Evolutionary conservation across 2,329 filamentous ascomycete species (phyloP).

Genomic region (Fusarium veterinarium): DNA sequence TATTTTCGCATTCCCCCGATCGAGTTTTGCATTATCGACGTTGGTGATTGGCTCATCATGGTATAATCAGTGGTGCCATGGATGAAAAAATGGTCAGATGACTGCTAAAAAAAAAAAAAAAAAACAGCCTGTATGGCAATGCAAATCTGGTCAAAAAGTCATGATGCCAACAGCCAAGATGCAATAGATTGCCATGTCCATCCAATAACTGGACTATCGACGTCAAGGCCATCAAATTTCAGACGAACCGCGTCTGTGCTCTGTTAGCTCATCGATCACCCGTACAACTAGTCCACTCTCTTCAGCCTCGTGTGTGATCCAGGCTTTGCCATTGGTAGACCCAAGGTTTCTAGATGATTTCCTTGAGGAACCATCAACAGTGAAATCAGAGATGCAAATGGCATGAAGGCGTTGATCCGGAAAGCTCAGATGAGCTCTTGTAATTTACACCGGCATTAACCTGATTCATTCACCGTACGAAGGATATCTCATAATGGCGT

Average conservation of each 20-base stretch:
- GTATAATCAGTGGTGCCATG: conserved; percentile 2
- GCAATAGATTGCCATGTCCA: not conserved
- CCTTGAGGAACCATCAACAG: not conserved
- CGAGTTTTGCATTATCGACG: not conserved
- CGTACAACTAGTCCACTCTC: conserved; percentile 11
- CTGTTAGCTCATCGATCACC: conserved; percentile 24
- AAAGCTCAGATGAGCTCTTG: not conserved
- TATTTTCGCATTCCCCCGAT: conserved; percentile 13
- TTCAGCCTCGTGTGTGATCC: conserved; percentile 26
- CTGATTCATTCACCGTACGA: not conserved
- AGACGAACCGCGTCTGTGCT: conserved; percentile 28
- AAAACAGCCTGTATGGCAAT: not conserved
- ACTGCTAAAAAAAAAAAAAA: not conserved
- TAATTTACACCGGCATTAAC: conserved; percentile 9
- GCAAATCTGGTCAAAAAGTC: not conserved
- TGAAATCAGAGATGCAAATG: not conserved
- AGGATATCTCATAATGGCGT: not conserved
- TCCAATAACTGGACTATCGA: not conserved
- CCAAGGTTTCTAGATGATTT: not conserved
- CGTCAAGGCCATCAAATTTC: not conserved
- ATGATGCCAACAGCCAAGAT: not conserved
- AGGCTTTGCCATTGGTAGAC: conserved; percentile 22
- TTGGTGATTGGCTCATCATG: conserved; percentile 25
- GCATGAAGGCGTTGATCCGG: not conserved
- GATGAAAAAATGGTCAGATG: conserved; percentile 5